Evolutionary conservation across 2,329 filamentous ascomycete genomes (phyloP), one percentile per base, ranked within the genome.

Genomic region (Triangularia setosa): DNA sequence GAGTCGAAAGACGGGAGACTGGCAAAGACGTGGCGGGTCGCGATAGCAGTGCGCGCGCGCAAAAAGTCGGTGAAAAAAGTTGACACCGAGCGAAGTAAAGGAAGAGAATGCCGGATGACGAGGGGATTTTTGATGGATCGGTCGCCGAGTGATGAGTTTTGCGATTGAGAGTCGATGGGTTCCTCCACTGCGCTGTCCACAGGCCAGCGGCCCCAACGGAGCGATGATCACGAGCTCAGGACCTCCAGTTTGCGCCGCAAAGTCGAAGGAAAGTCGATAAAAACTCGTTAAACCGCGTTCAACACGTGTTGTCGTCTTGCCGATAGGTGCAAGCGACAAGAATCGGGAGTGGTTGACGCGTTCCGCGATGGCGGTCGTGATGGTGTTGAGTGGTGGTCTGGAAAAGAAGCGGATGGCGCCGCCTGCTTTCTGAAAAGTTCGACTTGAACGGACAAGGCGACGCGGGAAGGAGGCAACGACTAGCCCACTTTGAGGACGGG

Each of bases 331-430:
- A 64, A 68, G 67, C 72, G 71, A 70, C 70, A 71, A 67, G 67
- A 68, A 72, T 72, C 77, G 76, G 76, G 78, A 79, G 79, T 78
- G 75, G 30, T 77, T 78, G 82, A 81, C 81, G 80, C 83, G 84
- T 79, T 79, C 79, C 77, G 75, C 78, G 79, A 80, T 83, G 78
- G 67, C 71, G 68, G 72, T 67, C 68, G 71, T 74, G 79, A 76
- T 75, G 77, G 76, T 76, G 73, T 79, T 75, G 75, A 74, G 73
- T 71, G 65, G 69, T 65, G 65, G 67, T 71, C 56, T 63, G 64
- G 67, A 62, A 63, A 68, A 69, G 67, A 69, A 67, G 68, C 66
- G 61, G 69, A 67, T 67, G 67, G 63, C 56, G 55, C 62, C 63
- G 54, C 53, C 60, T 58, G 55, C 64, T 65, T n/a, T 61, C 64